A percentile compares a stretch with the other conserved stretches of the same genome.
phyloP scores from a whole-genome alignment of 352 stramenopile genomes.

The Phytophthora capsici region DNA sequence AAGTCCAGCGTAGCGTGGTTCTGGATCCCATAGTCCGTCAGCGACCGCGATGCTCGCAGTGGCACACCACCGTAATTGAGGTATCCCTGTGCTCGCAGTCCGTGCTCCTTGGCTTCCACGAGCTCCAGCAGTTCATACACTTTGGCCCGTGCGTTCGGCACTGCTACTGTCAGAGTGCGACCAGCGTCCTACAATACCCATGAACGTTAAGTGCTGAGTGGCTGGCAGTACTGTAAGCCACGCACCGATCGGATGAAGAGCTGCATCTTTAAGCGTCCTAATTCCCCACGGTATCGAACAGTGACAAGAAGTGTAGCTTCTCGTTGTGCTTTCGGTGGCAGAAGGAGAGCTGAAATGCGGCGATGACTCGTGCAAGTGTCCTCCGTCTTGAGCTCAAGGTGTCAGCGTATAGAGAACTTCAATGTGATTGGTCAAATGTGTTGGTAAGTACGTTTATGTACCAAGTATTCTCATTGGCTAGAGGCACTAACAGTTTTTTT shows the following conservation, averaged over 20 bases:
- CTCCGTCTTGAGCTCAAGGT: not conserved
- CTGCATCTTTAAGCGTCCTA: constrained; percentile 48
- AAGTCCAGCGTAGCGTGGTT: constrained; percentile 68
- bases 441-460: too few relatives aligned
- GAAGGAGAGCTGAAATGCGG: constrained; percentile 1
- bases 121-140: constrained; percentile 48
- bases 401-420: not conserved
- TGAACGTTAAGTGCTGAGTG: not conserved
- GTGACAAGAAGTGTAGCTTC: constrained; percentile 1
- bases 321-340: constrained; percentile 4
- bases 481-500: constrained; percentile 9
- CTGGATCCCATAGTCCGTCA: constrained; percentile 75
- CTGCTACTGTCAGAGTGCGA: constrained; percentile 45
- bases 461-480: constrained; percentile 10
- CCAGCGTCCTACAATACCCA: constrained; percentile 40
- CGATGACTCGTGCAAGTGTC: constrained; percentile 11
- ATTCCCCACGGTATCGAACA: too few relatives aligned
- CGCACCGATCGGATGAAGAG: constrained; percentile 72
- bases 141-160: constrained; percentile 35
- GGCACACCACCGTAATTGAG: constrained; percentile 71
- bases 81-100: constrained; percentile 32
- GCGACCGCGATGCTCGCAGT: constrained; percentile 47
- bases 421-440: not conserved
- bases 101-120: constrained; percentile 33
- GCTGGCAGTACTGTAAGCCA: not conserved